Conservation (phyloP, 208 protist genomes). For the Crithidia expoeki region DNA sequence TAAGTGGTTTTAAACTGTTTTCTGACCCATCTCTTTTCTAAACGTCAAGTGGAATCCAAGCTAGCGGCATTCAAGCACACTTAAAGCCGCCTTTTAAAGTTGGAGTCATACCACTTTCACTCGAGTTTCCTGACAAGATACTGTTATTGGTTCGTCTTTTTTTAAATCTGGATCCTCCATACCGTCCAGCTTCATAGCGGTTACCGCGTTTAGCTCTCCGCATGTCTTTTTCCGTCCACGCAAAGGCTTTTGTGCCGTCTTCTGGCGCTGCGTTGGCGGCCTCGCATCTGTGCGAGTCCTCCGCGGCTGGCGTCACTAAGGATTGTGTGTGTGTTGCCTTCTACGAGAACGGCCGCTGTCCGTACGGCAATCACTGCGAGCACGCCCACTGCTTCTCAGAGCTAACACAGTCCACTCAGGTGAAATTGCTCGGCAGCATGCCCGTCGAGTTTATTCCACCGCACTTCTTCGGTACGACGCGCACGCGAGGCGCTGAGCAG, state of each 20-base stretch:
- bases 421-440: conserved; percentile 62
- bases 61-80: too few species aligned
- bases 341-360: conserved; percentile 70
- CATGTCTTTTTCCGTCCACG: conserved; percentile 62
- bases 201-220: background rate
- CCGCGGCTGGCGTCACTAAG: conserved; percentile 33
- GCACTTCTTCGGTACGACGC: conserved; percentile 52
- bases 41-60: too few species aligned
- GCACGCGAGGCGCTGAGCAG: background rate
- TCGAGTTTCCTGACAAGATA: too few species aligned
- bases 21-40: too few species aligned
- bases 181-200: too few species aligned
- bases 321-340: conserved; percentile 73
- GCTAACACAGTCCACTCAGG: conserved; percentile 52
- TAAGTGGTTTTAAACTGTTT: too few species aligned
- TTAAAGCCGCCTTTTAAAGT: too few species aligned
- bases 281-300: conserved; percentile 7
- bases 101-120: too few species aligned
- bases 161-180: too few species aligned
- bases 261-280: conserved; percentile 13
- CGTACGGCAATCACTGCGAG: conserved; percentile 59
- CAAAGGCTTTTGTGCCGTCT: conserved; percentile 36
- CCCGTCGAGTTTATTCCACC: conserved; percentile 56
- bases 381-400: conserved; percentile 80
- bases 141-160: too few species aligned